phyloP scores from a whole-genome alignment of 2,329 filamentous ascomycete species.

The Talaromyces sp. region DNA sequence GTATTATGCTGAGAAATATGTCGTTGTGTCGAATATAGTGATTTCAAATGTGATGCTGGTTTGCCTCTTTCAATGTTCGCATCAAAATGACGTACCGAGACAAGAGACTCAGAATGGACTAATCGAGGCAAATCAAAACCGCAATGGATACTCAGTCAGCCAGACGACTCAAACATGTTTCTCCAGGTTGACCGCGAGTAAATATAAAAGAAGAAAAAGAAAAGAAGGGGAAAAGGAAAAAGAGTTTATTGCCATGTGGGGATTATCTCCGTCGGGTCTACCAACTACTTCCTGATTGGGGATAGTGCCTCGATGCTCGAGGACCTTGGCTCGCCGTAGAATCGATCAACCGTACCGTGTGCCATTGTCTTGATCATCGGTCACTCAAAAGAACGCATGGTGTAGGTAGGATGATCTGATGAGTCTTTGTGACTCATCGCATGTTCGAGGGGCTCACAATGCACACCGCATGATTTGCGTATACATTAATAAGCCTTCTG shows the following conservation, averaged over 20 bases:
- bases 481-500: not conserved
- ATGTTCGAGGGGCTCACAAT: not conserved
- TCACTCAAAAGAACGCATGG: not conserved
- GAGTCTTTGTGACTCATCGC: not conserved
- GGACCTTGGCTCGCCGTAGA: not conserved
- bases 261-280: not conserved
- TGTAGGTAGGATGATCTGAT: not conserved
- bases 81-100: not conserved
- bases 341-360: not conserved
- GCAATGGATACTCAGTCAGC: not conserved
- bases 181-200: not conserved
- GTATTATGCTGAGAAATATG: not conserved
- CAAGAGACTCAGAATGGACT: not conserved
- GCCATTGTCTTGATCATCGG: not conserved
- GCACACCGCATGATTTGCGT: not conserved
- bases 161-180: not conserved
- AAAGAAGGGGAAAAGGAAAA: not conserved
- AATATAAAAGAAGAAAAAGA: not conserved
- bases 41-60: not conserved
- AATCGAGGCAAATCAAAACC: not conserved
- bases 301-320: not conserved
- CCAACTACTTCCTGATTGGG: not conserved
- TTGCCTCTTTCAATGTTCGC: not conserved
- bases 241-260: conserved; percentile 6
- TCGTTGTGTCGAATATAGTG: not conserved